phyloP scores from a whole-genome alignment of 2,329 filamentous ascomycete genomes.

The Ilyonectria mors-panacis region DNA sequence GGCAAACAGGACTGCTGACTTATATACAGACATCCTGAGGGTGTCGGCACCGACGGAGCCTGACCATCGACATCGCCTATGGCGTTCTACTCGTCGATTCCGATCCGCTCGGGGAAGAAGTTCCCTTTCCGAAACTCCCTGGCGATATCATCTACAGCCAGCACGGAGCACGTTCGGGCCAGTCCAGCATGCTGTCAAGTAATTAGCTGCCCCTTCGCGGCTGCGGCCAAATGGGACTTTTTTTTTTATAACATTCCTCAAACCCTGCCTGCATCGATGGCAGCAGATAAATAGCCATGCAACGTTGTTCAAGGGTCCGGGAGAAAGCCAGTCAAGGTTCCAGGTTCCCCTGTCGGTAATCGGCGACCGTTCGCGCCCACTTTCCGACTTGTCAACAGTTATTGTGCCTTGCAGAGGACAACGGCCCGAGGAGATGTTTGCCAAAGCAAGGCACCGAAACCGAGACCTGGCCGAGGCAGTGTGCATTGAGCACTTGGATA shows the following conservation, averaged over 20 bases:
- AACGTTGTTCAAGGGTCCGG: slow-evolving; percentile 24
- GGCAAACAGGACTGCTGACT: slow-evolving; percentile 16
- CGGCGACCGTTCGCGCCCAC: slow-evolving; percentile 21
- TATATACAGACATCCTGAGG: slow-evolving; percentile 3
- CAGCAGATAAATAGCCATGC: slow-evolving; percentile 33
- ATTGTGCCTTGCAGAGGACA: slow-evolving; percentile 4
- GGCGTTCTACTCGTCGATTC: not conserved
- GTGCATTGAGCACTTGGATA: slow-evolving; percentile 23
- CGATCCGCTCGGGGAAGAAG: not conserved
- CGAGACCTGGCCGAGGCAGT: slow-evolving; percentile 30
- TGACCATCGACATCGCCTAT: slow-evolving; percentile 1
- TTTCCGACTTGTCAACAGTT: slow-evolving; percentile 17
- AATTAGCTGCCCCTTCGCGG: slow-evolving; percentile 6
- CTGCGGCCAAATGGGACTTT: slow-evolving; percentile 8
- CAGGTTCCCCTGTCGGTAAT: slow-evolving; percentile 18
- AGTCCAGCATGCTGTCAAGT: slow-evolving; percentile 27
- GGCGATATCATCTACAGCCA: not conserved
- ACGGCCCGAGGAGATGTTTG: slow-evolving; percentile 8
- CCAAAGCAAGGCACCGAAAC: slow-evolving; percentile 12
- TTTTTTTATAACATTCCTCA: slow-evolving; percentile 7
- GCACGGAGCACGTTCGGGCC: slow-evolving; percentile 18
- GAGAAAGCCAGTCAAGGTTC: slow-evolving; percentile 1
- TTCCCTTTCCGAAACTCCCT: slow-evolving; percentile 3
- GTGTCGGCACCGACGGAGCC: slow-evolving; percentile 11
- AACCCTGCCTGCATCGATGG: slow-evolving; percentile 18